These are phyloP conservation scores for Kockiozyma suomiensis DNA, from an alignment of 805 yeast species.

Conservation along the genomic window DNA sequence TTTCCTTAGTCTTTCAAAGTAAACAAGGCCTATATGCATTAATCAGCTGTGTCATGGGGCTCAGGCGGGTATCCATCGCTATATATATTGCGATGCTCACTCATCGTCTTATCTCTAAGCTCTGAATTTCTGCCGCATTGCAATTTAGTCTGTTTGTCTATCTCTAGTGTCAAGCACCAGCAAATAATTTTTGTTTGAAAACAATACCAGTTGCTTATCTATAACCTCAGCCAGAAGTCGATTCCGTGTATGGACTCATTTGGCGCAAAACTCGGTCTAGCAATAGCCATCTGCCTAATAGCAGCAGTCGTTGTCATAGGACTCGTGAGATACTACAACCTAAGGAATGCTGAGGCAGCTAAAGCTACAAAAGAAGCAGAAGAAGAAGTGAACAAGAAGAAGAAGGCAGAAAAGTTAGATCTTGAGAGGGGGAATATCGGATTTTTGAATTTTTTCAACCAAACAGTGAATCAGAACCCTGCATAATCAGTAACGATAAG, in stretches of 20 bases:
- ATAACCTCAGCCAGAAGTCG: neutral
- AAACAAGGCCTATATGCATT: neutral
- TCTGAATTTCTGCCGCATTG: neutral
- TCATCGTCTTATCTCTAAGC: neutral
- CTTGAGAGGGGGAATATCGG: neutral
- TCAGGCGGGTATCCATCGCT: neutral
- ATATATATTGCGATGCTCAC: neutral
- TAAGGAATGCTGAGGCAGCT: neutral
- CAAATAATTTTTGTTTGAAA: too few species aligned
- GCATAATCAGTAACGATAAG: too few species aligned
- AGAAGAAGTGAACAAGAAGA: neutral
- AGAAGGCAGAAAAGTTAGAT: neutral
- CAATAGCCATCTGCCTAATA: neutral
- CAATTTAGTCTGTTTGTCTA: neutral
- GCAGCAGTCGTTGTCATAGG: neutral
- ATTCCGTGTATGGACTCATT: neutral
- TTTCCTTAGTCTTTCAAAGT: neutral
- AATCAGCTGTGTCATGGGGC: neutral
- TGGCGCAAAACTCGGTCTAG: conserved; percentile 4
- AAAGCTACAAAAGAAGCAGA: neutral
- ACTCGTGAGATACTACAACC: neutral
- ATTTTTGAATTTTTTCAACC: conserved; percentile 1
- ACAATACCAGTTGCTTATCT: neutral
- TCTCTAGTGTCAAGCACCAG: too few species aligned
- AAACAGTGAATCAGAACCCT: neutral